These are phyloP conservation scores for Kurtzmaniella natalensis DNA, from an alignment of 1,139 yeast species.

Conservation along the genomic window DNA sequence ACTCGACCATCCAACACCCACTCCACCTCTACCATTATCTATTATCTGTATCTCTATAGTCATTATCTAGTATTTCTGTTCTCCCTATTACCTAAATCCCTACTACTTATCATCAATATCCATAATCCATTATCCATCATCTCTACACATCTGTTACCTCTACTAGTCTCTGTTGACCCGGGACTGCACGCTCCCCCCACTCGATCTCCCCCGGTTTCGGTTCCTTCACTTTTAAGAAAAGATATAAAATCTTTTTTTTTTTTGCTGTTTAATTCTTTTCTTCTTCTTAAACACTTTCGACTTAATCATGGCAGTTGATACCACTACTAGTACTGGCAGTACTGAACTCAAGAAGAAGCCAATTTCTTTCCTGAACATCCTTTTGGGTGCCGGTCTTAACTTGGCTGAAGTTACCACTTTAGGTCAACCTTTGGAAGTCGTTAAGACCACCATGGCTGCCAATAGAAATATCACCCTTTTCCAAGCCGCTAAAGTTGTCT, in stretches of 20 bases:
- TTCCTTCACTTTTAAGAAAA: background rate
- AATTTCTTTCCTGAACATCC: conserved; percentile 80
- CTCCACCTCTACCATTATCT: no score
- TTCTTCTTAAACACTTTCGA: no score
- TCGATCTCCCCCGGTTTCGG: conserved; percentile 1
- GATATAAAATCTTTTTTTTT: background rate
- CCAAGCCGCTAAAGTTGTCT: conserved; percentile 69
- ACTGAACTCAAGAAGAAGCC: conserved; percentile 68
- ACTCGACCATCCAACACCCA: no score
- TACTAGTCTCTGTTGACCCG: background rate
- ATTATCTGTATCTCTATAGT: no score
- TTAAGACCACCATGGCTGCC: conserved; percentile 98
- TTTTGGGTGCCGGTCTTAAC: conserved; percentile 91
- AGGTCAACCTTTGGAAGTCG: conserved; percentile 95
- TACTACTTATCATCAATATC: no score
- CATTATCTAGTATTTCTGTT: no score
- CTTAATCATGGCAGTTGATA: no score
- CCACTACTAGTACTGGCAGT: no score
- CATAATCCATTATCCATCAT: no score
- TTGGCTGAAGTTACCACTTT: conserved; percentile 89
- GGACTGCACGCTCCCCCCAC: conserved; percentile 1
- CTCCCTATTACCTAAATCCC: no score
- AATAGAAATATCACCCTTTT: conserved; percentile 68
- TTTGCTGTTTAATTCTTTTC: no score
- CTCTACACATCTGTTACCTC: no score